Conservation (phyloP, 768 basidiomycete species). For the Panellus pusillus region DNA sequence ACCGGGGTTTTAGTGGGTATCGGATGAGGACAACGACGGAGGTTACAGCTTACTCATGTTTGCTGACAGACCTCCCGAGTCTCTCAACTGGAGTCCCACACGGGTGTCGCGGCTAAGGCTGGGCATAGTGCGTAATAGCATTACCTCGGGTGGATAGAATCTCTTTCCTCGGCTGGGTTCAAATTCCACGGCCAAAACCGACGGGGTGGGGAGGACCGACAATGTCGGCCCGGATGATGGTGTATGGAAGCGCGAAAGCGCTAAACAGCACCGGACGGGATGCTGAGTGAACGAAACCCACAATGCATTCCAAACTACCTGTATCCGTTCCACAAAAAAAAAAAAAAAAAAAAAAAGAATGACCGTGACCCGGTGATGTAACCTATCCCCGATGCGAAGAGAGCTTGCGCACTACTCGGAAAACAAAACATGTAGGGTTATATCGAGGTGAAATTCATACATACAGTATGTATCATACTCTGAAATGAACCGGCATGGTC, state of each 20-base stretch:
- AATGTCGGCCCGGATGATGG: conserved; percentile 11
- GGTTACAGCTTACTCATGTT: not conserved
- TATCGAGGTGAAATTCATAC: conserved; percentile 19
- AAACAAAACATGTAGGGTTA: not conserved
- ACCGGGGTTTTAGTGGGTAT: not conserved
- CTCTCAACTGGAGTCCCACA: not conserved
- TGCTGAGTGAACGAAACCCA: no score
- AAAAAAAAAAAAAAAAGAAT: no score
- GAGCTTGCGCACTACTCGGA: not conserved
- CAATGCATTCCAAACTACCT: no score
- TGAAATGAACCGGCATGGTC: conserved; percentile 15
- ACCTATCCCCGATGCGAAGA: not conserved
- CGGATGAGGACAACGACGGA: not conserved
- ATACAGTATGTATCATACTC: conserved; percentile 24
- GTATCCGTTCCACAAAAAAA: no score
- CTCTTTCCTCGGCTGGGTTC: not conserved
- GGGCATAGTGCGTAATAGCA: not conserved
- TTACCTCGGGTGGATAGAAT: not conserved
- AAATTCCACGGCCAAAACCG: not conserved
- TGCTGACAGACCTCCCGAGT: not conserved
- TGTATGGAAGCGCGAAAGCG: no score
- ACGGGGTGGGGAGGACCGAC: not conserved
- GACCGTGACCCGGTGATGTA: not conserved
- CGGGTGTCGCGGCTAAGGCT: not conserved
- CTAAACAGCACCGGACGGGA: no score